These are phyloP conservation scores for Medicago ruthenica DNA, from an alignment of 306 rosid species.

Conservation along the genomic window DNA sequence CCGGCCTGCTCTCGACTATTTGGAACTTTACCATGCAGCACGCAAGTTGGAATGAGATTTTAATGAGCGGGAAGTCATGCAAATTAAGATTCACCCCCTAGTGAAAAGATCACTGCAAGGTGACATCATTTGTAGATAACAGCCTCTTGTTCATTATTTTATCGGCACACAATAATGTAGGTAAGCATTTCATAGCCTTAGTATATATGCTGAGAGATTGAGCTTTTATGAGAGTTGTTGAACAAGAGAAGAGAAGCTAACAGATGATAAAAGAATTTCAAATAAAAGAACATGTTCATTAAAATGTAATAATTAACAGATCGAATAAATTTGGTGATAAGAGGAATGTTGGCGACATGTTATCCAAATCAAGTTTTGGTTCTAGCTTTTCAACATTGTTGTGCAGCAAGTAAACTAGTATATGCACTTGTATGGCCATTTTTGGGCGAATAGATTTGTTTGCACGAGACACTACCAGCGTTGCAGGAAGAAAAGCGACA, in stretches of 20 bases:
- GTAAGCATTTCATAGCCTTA: conserved; percentile 40
- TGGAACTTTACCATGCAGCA: conserved; percentile 96
- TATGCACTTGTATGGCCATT: neutral
- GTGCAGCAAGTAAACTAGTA: neutral
- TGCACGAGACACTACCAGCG: neutral
- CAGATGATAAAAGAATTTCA: neutral
- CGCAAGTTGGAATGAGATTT: conserved; percentile 53
- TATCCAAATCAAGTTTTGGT: neutral
- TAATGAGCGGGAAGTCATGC: conserved; percentile 19
- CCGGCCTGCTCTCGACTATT: conserved; percentile 90
- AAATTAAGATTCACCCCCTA: conserved; percentile 27
- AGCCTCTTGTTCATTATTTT: conserved; percentile 41
- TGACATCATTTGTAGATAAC: conserved; percentile 28
- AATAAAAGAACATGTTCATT: neutral
- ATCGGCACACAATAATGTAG: conserved; percentile 49
- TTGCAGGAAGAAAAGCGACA: neutral
- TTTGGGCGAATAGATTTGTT: neutral
- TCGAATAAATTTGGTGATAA: neutral
- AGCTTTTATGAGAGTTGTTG: neutral
- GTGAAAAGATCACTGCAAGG: conserved; percentile 37
- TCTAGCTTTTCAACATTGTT: neutral
- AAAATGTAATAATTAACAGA: neutral
- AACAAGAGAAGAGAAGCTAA: conserved; percentile 5
- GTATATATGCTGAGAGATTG: conserved; percentile 18
- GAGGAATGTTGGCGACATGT: neutral